Conservation (phyloP, 139 green algal genomes). For the Chlamydomonas asymmetrica region DNA sequence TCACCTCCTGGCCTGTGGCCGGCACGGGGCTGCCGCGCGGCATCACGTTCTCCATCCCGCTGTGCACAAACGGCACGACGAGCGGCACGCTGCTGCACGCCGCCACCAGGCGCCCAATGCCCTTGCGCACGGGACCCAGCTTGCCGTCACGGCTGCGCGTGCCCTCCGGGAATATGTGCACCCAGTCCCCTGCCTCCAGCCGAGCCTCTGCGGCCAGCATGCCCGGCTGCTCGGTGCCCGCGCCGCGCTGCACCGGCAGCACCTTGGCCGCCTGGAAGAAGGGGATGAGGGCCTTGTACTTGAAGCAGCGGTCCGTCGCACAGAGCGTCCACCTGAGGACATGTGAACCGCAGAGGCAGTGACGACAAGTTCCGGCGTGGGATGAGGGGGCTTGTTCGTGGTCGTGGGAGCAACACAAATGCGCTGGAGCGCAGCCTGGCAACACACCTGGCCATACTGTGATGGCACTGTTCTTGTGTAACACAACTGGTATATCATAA, state of each 20-base stretch:
- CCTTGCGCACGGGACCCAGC: slow-evolving; percentile 69
- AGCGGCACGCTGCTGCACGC: slow-evolving; percentile 46
- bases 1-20: slow-evolving; percentile 46
- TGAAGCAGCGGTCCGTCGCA: slow-evolving; percentile 91
- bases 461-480: not conserved
- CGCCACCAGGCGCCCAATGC: slow-evolving; percentile 76
- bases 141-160: slow-evolving; percentile 63
- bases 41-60: slow-evolving; percentile 82
- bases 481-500: too few species aligned
- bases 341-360: too few species aligned
- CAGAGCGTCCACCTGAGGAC: slow-evolving; percentile 86
- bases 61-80: slow-evolving; percentile 87
- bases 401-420: too few species aligned
- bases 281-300: slow-evolving; percentile 44
- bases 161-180: slow-evolving; percentile 95
- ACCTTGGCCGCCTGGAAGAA: slow-evolving; percentile 87
- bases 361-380: too few species aligned
- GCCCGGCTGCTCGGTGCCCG: slow-evolving; percentile 75
- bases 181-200: slow-evolving; percentile 79
- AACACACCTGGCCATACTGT: not conserved
- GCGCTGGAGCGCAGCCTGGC: too few species aligned
- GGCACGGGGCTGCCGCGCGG: slow-evolving; percentile 70
- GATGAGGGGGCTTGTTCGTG: too few species aligned
- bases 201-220: slow-evolving; percentile 69
- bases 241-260: slow-evolving; percentile 85